Percentiles rank a stretch among this genome's conserved stretches.
These are phyloP conservation scores for Psilocybe mexicana DNA, from an alignment of 1,284 basidiomycete species.

Conservation along the genomic window DNA sequence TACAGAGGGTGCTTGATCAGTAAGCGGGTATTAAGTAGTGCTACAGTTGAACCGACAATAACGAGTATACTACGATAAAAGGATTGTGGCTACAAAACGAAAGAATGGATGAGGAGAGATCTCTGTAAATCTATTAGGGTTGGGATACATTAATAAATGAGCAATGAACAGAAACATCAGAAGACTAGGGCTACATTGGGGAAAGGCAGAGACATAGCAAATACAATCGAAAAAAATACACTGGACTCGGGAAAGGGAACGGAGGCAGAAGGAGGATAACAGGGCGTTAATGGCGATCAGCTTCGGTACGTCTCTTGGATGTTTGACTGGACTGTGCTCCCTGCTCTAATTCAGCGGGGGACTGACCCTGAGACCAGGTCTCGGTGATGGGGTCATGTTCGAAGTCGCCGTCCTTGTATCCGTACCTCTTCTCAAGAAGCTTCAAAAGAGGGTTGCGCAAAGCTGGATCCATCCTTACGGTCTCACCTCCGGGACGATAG, in stretches of 20 bases:
- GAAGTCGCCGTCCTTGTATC: slow-evolving; percentile 82
- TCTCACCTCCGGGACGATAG: slow-evolving; percentile 81
- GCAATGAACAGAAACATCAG: neutral
- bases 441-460: slow-evolving; percentile 75
- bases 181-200: slow-evolving; percentile 10
- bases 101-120: neutral
- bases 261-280: neutral
- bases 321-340: slow-evolving; percentile 36
- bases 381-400: slow-evolving; percentile 64
- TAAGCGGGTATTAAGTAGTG: neutral
- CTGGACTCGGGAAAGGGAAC: neutral
- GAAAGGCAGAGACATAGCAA: neutral
- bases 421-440: slow-evolving; percentile 68
- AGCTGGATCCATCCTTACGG: slow-evolving; percentile 82
- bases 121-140: neutral
- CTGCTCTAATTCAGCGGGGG: slow-evolving; percentile 61
- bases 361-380: slow-evolving; percentile 66
- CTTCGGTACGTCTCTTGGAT: slow-evolving; percentile 29
- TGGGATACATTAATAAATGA: neutral
- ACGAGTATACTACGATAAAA: slow-evolving; percentile 4
- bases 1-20: slow-evolving; percentile 1
- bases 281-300: slow-evolving; percentile 29
- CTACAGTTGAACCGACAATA: slow-evolving; percentile 2
- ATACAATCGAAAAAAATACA: neutral
- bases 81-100: slow-evolving; percentile 4